These are phyloP conservation scores for Polytolypa hystricis DNA, from an alignment of 2,329 filamentous ascomycete species.

Conservation along the genomic window DNA sequence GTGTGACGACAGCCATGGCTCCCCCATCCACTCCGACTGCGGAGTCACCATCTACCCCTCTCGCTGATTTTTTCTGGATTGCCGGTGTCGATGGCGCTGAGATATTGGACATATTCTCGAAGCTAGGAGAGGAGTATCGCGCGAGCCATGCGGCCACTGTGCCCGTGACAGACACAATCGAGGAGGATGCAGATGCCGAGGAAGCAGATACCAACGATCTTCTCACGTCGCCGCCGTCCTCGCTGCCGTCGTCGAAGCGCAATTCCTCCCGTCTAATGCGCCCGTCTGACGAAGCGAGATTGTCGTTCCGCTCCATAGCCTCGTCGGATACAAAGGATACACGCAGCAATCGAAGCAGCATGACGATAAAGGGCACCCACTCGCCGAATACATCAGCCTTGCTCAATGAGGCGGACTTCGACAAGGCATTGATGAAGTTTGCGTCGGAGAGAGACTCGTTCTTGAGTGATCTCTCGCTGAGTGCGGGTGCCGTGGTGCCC, in stretches of 20 bases:
- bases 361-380: slow-evolving; percentile 44
- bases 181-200: slow-evolving; percentile 48
- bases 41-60: slow-evolving; percentile 40
- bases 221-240: slow-evolving; percentile 21
- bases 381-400: slow-evolving; percentile 26
- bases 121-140: slow-evolving; percentile 33
- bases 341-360: slow-evolving; percentile 54
- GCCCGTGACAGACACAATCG: slow-evolving; percentile 46
- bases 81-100: slow-evolving; percentile 38
- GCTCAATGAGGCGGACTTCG: slow-evolving; percentile 75
- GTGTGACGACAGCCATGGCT: slow-evolving; percentile 25
- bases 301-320: slow-evolving; percentile 41
- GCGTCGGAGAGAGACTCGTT: slow-evolving; percentile 91
- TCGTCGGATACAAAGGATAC: slow-evolving; percentile 31
- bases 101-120: slow-evolving; percentile 33
- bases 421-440: slow-evolving; percentile 86
- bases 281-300: slow-evolving; percentile 25
- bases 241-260: slow-evolving; percentile 30
- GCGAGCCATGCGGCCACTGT: slow-evolving; percentile 23
- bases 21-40: slow-evolving; percentile 20
- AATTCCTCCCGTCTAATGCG: slow-evolving; percentile 31
- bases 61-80: slow-evolving; percentile 59
- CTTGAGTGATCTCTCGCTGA: slow-evolving; percentile 81
- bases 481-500: slow-evolving; percentile 66
- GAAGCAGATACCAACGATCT: slow-evolving; percentile 22